Evolutionary conservation across 1,284 basidiomycete species (phyloP), one percentile per base, ranked within the genome.

Genomic region (Entoloma clypeatum): DNA sequence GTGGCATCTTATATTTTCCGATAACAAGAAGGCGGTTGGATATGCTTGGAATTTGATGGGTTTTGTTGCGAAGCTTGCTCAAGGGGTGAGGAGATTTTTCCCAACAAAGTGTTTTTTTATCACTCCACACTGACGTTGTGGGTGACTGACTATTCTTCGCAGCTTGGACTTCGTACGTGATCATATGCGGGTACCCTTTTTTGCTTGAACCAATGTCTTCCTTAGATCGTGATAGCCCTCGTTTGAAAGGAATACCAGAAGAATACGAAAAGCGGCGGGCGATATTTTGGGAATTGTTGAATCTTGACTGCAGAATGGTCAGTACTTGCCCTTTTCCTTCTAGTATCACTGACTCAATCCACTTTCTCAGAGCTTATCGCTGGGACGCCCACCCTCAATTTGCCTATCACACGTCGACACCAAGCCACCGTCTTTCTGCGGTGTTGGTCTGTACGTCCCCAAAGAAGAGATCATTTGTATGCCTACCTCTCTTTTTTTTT

Each of bases 281-380:
- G 43, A 71, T 86, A 33, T 79, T 86, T 57, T 86, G 83, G 78
- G 83, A 86, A 56, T 63, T 86, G 41, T 71, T 83, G 45, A 82
- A 81, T 50, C 71, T 86, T 56, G 83, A 86, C 50, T 81, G 79
- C 43, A 77, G 84, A 52, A 80, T 86, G 75, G 83, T 86, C 55
- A 48, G 68, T 59, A 7, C 7, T 13, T 41, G 35, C 43, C 41
- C 5, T n/a, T 3, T 7, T 9, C 7, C 17, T 22, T 11, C 35
- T 10, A 11, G 11, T 25, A 6, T 22, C 8, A 13, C 25, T 24
- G 29, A 37, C 21, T 18, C 5, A 32, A n/a, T 16, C 23, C 27
- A 19, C 8, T 30, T 26, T 38, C 25, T 2, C 45, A 85, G 85
- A 82, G 78, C 48, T 66, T 87, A 36, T 86, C 81, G n/a, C 80